phyloP scores from a whole-genome alignment of 306 rosid species.

The Macrotyloma uniflorum region DNA sequence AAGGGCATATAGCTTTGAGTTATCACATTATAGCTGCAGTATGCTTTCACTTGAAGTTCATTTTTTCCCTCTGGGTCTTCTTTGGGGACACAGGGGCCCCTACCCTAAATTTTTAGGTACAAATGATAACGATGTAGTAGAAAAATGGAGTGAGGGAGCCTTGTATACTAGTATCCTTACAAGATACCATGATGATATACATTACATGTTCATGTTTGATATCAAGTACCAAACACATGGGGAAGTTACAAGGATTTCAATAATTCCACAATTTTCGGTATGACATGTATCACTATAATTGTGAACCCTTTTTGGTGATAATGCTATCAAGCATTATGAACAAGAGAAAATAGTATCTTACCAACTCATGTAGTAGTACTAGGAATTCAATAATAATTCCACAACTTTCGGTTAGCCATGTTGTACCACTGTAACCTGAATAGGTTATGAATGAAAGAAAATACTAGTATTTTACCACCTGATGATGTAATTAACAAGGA shows the following conservation, averaged over 20 bases:
- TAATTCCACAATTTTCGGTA: slow-evolving; percentile 28
- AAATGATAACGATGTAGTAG: background rate
- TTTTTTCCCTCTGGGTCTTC: background rate
- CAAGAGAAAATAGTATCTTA: background rate
- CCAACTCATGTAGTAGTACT: background rate
- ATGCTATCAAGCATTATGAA: background rate
- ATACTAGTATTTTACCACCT: too few relatives aligned
- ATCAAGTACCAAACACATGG: slow-evolving; percentile 32
- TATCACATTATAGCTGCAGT: background rate
- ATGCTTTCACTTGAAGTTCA: slow-evolving; percentile 14
- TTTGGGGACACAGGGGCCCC: slow-evolving; percentile 17
- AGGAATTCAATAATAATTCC: slow-evolving; percentile 25
- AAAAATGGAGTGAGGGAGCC: background rate
- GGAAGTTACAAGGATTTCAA: slow-evolving; percentile 12
- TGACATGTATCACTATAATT: slow-evolving; percentile 19
- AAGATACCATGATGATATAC: slow-evolving; percentile 24
- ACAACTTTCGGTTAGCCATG: background rate
- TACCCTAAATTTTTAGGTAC: background rate
- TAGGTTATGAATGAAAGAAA: too few relatives aligned
- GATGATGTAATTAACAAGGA: background rate
- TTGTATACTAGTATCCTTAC: background rate
- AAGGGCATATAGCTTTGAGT: too few relatives aligned
- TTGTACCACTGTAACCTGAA: too few relatives aligned
- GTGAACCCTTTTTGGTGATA: background rate
- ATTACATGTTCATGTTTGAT: background rate